These are phyloP conservation scores for Suzukiozyma palmioleophila DNA, from an alignment of 1,139 yeast genomes.

Conservation along the genomic window DNA sequence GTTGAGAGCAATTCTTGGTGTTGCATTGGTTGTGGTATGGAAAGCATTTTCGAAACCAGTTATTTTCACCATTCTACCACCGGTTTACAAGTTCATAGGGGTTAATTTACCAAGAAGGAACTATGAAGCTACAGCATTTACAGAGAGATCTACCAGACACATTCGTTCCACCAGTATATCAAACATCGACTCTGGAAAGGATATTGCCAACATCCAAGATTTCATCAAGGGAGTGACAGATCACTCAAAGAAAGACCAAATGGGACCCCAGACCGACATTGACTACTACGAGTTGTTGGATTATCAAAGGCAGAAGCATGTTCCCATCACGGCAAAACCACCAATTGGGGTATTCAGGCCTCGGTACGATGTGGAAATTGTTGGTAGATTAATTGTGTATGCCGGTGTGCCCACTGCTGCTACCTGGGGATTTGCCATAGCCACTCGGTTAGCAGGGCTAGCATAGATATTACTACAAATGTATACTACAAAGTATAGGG, in stretches of 20 bases:
- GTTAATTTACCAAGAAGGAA: slow-evolving; percentile 39
- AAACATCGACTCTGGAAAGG: slow-evolving; percentile 29
- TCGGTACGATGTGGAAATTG: slow-evolving; percentile 68
- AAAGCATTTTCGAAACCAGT: slow-evolving; percentile 61
- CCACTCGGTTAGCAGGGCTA: slow-evolving; percentile 8
- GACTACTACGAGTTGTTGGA: slow-evolving; percentile 43
- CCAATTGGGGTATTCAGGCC: slow-evolving; percentile 40
- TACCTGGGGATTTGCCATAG: slow-evolving; percentile 39
- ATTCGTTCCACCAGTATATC: slow-evolving; percentile 40
- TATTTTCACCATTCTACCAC: slow-evolving; percentile 46
- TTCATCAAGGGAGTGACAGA: slow-evolving; percentile 29
- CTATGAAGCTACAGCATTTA: slow-evolving; percentile 37
- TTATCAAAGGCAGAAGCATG: slow-evolving; percentile 14
- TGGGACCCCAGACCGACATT: slow-evolving; percentile 39
- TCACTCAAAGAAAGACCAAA: slow-evolving; percentile 21
- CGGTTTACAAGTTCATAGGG: slow-evolving; percentile 42
- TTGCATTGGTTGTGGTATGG: slow-evolving; percentile 62
- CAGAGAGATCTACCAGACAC: slow-evolving; percentile 29
- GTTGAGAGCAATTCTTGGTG: slow-evolving; percentile 53
- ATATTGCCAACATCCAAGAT: slow-evolving; percentile 31
- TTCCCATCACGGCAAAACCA: slow-evolving; percentile 4
- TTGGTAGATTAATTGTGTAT: slow-evolving; percentile 70
- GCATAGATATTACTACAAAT: too few species aligned
- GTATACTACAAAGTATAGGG: too few species aligned
- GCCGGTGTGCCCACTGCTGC: slow-evolving; percentile 61